phyloP scores from a whole-genome alignment of 129 eudicot genomes.

The Pittosporum tobira region DNA sequence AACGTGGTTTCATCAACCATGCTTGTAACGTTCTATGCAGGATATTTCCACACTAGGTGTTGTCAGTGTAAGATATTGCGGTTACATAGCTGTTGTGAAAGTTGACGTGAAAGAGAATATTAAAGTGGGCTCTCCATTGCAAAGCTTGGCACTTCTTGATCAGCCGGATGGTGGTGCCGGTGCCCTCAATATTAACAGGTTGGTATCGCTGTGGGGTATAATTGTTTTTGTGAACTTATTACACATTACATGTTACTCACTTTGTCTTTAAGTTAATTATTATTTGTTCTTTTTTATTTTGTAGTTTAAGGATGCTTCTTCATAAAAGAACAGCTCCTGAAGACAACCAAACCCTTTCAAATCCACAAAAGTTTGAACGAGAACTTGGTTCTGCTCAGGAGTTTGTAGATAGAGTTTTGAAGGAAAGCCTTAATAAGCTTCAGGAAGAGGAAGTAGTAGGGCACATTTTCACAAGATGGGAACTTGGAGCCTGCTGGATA shows the following conservation, averaged over 20 bases:
- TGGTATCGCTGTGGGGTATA: too few relatives aligned
- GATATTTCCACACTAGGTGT: constrained; percentile 91
- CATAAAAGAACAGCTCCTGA: constrained; percentile 56
- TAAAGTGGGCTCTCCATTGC: constrained; percentile 31
- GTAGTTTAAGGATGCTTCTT: constrained; percentile 85
- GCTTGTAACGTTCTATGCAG: constrained; percentile 33
- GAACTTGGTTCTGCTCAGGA: constrained; percentile 41
- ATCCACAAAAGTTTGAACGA: constrained; percentile 30
- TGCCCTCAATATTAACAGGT: constrained; percentile 98
- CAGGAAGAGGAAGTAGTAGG: constrained; percentile 50
- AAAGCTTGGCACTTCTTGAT: constrained; percentile 61
- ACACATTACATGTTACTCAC: not conserved
- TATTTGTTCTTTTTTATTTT: constrained; percentile 19
- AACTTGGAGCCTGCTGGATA: constrained; percentile 99
- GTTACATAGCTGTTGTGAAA: constrained; percentile 81
- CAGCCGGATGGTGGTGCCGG: constrained; percentile 99
- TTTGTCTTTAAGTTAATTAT: not conserved
- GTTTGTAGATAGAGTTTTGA: constrained; percentile 55
- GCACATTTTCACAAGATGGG: constrained; percentile 87
- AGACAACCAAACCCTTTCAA: constrained; percentile 25
- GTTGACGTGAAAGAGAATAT: constrained; percentile 55
- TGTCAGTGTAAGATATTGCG: constrained; percentile 77
- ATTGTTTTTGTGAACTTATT: not conserved
- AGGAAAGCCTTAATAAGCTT: constrained; percentile 68
- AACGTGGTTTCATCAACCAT: constrained; percentile 2